phyloP scores from a whole-genome alignment of 2,329 filamentous ascomycete species.

The Shiraia bambusicola region DNA sequence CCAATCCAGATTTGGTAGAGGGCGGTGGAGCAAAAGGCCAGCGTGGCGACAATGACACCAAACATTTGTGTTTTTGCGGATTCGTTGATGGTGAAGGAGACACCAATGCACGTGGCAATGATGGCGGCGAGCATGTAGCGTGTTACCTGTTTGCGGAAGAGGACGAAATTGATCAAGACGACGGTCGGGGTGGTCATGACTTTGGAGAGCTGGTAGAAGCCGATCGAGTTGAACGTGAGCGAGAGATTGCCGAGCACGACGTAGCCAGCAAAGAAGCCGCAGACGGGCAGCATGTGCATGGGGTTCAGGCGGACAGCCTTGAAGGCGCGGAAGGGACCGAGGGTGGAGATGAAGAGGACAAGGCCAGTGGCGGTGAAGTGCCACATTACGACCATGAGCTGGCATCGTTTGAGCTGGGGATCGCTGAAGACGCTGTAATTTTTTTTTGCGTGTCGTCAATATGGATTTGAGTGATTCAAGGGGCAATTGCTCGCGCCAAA shows the following conservation, averaged over 20 bases:
- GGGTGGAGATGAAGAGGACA: slow-evolving; percentile 47
- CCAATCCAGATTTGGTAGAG: slow-evolving; percentile 54
- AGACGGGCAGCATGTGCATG: slow-evolving; percentile 49
- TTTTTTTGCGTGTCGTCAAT: slow-evolving; percentile 21
- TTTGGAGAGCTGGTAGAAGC: slow-evolving; percentile 53
- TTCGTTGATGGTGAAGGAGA: slow-evolving; percentile 48
- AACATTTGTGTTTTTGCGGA: slow-evolving; percentile 45
- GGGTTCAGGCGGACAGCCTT: slow-evolving; percentile 48
- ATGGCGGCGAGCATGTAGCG: slow-evolving; percentile 46
- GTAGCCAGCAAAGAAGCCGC: slow-evolving; percentile 51
- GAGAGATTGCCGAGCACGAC: slow-evolving; percentile 51
- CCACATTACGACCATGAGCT: slow-evolving; percentile 53
- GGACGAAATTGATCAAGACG: slow-evolving; percentile 49
- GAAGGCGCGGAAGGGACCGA: slow-evolving; percentile 48
- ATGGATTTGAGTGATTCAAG: background rate
- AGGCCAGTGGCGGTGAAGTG: slow-evolving; percentile 50
- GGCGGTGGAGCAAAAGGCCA: slow-evolving; percentile 49
- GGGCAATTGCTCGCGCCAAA: too few species aligned
- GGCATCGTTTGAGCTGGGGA: slow-evolving; percentile 47
- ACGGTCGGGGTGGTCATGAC: slow-evolving; percentile 53
- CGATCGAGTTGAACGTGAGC: slow-evolving; percentile 50
- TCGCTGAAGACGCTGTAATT: slow-evolving; percentile 48
- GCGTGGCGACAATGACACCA: slow-evolving; percentile 47
- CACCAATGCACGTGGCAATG: slow-evolving; percentile 47
- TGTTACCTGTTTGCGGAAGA: slow-evolving; percentile 47